These are phyloP conservation scores for Aspergillus ustus DNA, from an alignment of 2,329 filamentous ascomycete genomes.

Conservation along the genomic window DNA sequence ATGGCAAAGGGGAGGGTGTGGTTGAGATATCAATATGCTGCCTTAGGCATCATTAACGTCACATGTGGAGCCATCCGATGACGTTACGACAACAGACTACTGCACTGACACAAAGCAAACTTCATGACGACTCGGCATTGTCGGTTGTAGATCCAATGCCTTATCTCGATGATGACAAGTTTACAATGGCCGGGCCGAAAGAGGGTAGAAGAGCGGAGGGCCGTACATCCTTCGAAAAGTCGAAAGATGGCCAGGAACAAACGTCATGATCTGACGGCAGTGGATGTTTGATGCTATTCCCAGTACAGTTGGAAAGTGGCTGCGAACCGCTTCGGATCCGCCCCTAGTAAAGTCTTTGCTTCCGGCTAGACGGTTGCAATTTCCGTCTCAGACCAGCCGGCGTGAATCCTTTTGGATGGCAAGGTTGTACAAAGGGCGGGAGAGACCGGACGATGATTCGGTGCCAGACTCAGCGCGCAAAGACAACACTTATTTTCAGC, in stretches of 20 bases:
- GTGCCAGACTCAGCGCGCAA: neutral
- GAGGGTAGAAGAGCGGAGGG: constrained; percentile 1
- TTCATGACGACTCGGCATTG: neutral
- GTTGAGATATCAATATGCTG: neutral
- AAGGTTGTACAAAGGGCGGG: constrained; percentile 2
- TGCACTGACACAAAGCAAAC: neutral
- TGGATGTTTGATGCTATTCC: neutral
- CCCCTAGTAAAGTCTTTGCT: neutral
- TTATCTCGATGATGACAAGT: neutral
- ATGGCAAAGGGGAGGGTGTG: neutral
- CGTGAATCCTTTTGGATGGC: neutral
- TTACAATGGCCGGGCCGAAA: neutral
- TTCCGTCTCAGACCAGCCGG: constrained; percentile 7
- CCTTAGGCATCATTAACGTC: constrained; percentile 11
- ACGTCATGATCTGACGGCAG: constrained; percentile 6
- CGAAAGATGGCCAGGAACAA: neutral
- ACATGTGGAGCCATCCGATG: constrained; percentile 8
- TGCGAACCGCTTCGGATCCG: constrained; percentile 4
- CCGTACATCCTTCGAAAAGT: neutral
- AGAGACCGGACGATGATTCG: neutral
- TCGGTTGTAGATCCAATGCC: neutral
- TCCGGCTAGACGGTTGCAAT: constrained; percentile 17
- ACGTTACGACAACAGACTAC: constrained; percentile 2
- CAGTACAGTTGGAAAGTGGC: neutral
- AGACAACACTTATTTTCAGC: neutral